Conservation (phyloP, 2,329 filamentous ascomycete species). For the Eutypella sp. region DNA sequence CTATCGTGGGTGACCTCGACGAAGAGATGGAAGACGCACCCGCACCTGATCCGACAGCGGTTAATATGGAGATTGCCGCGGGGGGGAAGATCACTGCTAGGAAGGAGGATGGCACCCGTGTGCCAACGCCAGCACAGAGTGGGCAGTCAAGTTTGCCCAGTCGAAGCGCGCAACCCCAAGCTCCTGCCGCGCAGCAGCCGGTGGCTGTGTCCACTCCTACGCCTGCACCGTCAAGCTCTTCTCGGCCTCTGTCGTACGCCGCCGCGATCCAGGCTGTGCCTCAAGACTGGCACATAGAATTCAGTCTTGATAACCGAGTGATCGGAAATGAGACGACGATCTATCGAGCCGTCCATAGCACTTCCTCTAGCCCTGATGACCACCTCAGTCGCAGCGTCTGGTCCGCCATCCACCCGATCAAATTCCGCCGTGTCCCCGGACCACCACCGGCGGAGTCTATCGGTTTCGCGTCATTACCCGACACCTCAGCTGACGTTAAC, state of each 20-base stretch:
- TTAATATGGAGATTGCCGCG: slow-evolving; percentile 84
- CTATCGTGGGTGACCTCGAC: slow-evolving; percentile 86
- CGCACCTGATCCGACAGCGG: slow-evolving; percentile 77
- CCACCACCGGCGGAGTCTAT: slow-evolving; percentile 71
- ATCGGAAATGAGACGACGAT: slow-evolving; percentile 92
- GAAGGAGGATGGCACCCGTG: slow-evolving; percentile 84
- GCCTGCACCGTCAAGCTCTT: slow-evolving; percentile 44
- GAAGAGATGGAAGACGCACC: slow-evolving; percentile 71
- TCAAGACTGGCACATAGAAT: slow-evolving; percentile 97
- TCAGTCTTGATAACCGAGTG: slow-evolving; percentile 77
- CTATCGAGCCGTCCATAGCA: slow-evolving; percentile 84
- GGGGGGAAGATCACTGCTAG: slow-evolving; percentile 85
- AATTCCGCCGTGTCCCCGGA: slow-evolving; percentile 80
- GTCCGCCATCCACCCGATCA: slow-evolving; percentile 86
- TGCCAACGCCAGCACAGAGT: slow-evolving; percentile 72
- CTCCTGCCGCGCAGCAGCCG: slow-evolving; percentile 33
- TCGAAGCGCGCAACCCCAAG: slow-evolving; percentile 33
- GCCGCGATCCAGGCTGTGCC: slow-evolving; percentile 75
- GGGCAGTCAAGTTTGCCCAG: slow-evolving; percentile 31
- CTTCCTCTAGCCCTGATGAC: slow-evolving; percentile 50
- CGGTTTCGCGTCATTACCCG: slow-evolving; percentile 52
- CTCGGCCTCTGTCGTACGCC: slow-evolving; percentile 74
- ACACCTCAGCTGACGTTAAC: slow-evolving; percentile 45
- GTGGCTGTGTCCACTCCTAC: slow-evolving; percentile 15
- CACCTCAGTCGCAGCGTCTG: slow-evolving; percentile 73